Evolutionary conservation across 257 asterid species (phyloP).

Genomic region (Perilla frutescens): DNA sequence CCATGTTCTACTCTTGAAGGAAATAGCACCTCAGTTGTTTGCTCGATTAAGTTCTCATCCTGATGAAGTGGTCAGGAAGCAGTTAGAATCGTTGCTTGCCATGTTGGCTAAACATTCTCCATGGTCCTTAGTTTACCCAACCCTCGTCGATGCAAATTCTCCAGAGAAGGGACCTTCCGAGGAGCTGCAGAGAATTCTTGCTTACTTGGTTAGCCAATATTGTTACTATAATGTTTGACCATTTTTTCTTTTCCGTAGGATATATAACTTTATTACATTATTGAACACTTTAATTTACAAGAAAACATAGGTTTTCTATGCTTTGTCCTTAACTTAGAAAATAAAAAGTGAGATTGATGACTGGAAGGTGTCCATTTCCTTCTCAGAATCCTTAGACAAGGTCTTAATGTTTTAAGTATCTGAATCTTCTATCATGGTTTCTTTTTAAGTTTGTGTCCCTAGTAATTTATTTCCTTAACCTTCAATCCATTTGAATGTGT

Average conservation of each 20-base stretch:
- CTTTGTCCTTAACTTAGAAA: conserved; percentile 7
- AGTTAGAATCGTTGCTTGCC: conserved; percentile 79
- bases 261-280: conserved; percentile 18
- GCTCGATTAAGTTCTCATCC: conserved; percentile 97
- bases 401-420: conserved; percentile 5
- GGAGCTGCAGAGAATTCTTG: conserved; percentile 85
- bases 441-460: conserved; percentile 16
- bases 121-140: conserved; percentile 92
- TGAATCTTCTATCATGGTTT: conserved; percentile 19
- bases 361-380: background rate
- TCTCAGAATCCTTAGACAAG: conserved; percentile 13
- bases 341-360: background rate
- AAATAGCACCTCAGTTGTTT: conserved; percentile 90
- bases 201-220: conserved; percentile 77
- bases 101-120: conserved; percentile 93
- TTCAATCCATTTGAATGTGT: conserved; percentile 14
- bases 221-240: conserved; percentile 29
- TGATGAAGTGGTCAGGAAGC: conserved; percentile 81
- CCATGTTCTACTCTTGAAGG: conserved; percentile 60
- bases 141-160: conserved; percentile 93
- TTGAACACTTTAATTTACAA: conserved; percentile 5
- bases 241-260: conserved; percentile 25
- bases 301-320: conserved; percentile 1
- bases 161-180: conserved; percentile 81
- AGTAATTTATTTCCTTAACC: conserved; percentile 11